Base-by-base conservation (phyloP, 2,329 filamentous ascomycete genomes). In the Aspergillus sergii region DNA sequence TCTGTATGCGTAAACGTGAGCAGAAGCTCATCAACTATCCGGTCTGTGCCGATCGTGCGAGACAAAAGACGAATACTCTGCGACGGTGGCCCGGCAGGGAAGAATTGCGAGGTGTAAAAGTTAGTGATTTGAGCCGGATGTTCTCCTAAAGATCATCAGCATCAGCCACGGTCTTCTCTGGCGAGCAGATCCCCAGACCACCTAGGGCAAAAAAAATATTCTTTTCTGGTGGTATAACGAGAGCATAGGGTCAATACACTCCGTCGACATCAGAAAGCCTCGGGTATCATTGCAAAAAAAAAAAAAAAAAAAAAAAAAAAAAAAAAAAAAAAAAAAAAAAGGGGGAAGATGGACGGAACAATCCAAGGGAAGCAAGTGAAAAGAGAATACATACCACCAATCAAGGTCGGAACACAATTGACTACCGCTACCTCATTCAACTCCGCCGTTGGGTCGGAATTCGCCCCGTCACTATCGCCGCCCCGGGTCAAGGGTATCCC, bases 11-110 rank as follows among this genome's bases (percentile, higher is more conserved):
- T 81, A 73, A 88, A 86, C 0, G 81, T 77, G 43, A 87, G 74
- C 64, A 82, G 77, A 14, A 88, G 76, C 71, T 88, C 86, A 70
- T 88, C 86, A 30, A 87, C 85, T 39, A 88, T 79, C 28, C 83
- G 81, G 69, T 87, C 84, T 2, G 79, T 77, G 12, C 85, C 85
- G 8, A 85, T 79, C 2, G 86, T 88, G 32, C 86, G 81, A 3
- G 81, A 84, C 11, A 88, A 73, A 3, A 88, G 79, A 19, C 80
- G 82, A 63, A 86, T 78, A 54, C 79, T 76, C 53, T 83, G 73
- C 8, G 80, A 81, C 1, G 78, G 77, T 1, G 83, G 82, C 0
- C 84, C 80, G 48, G 76, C 74, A 0, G 81, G 80, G 23, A 84
- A 79, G 74, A 88, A 88, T 66, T 81, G 82, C 45, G 84, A 78